A percentile compares a stretch with the other conserved stretches of the same genome.
phyloP scores from a whole-genome alignment of 805 yeast species.

The Metschnikowia orientalis region DNA sequence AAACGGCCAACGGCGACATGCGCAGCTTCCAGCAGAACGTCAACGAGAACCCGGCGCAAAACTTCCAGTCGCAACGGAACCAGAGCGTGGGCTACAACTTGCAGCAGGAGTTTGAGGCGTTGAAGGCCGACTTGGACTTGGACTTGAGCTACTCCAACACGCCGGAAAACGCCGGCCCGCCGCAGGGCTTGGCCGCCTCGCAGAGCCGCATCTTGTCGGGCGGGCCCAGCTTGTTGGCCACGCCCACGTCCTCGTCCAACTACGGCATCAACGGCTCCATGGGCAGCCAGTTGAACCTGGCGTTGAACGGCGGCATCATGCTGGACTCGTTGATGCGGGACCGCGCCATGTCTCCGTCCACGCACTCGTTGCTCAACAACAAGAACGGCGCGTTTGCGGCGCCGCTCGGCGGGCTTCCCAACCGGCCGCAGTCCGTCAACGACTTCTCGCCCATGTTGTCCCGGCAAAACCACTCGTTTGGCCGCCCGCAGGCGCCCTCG shows the following conservation, averaged over 20 bases:
- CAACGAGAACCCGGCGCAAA: slow-evolving; percentile 4
- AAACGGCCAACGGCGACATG: slow-evolving; percentile 30
- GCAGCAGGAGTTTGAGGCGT: slow-evolving; percentile 46
- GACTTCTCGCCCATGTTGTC: slow-evolving; percentile 25
- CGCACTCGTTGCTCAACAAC: slow-evolving; percentile 25
- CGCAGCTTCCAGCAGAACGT: slow-evolving; percentile 4
- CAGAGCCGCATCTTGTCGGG: slow-evolving; percentile 8
- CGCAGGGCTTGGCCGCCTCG: slow-evolving; percentile 1
- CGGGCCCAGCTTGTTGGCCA: slow-evolving; percentile 17
- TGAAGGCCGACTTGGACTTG: slow-evolving; percentile 43
- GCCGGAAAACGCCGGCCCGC: slow-evolving; percentile 1
- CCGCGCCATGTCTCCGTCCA: slow-evolving; percentile 21
- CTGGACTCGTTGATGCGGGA: slow-evolving; percentile 18
- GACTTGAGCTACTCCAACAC: slow-evolving; percentile 29
- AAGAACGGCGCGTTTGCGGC: slow-evolving; percentile 24
- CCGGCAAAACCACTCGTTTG: slow-evolving; percentile 7
- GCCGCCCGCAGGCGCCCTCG: slow-evolving; percentile 22
- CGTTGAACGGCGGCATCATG: slow-evolving; percentile 3
- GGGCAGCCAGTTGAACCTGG: slow-evolving; percentile 5
- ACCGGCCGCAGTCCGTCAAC: slow-evolving; percentile 41
- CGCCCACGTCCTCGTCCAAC: slow-evolving; percentile 14
- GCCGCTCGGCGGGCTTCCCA: slow-evolving; percentile 30
- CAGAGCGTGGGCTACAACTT: slow-evolving; percentile 44
- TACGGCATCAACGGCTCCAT: slow-evolving; percentile 4
- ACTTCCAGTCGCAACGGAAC: slow-evolving; percentile 25